Evolutionary conservation across 2,329 filamentous ascomycete genomes (phyloP).

Genomic region (Pleoardoris graminearum): DNA sequence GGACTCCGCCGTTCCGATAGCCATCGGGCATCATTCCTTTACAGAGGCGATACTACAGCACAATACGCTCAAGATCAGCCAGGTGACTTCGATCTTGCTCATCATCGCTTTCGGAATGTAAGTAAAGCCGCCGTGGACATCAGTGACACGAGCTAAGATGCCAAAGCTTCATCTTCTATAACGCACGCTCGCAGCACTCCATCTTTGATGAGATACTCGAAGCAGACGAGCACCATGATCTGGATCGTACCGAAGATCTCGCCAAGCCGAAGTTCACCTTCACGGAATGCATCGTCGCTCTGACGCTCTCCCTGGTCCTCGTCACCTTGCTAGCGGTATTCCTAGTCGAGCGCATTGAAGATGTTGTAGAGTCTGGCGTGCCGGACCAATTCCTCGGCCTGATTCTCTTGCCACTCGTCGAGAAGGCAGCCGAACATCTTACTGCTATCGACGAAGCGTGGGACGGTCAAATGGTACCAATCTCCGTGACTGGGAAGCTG

Average conservation of each 20-base stretch:
- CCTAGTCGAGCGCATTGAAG: slow-evolving; percentile 73
- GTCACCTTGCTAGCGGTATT: slow-evolving; percentile 75
- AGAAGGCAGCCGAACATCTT: slow-evolving; percentile 69
- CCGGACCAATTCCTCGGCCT: slow-evolving; percentile 63
- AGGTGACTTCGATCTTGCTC: slow-evolving; percentile 41
- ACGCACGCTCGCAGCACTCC: slow-evolving; percentile 73
- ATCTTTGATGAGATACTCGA: slow-evolving; percentile 77
- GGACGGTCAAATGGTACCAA: slow-evolving; percentile 68
- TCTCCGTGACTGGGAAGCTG: background rate
- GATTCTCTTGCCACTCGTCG: slow-evolving; percentile 78
- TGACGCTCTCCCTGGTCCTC: slow-evolving; percentile 65
- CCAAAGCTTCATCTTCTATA: slow-evolving; percentile 66
- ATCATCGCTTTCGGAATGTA: slow-evolving; percentile 44
- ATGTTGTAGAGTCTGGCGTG: slow-evolving; percentile 59
- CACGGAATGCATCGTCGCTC: slow-evolving; percentile 70
- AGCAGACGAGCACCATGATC: slow-evolving; percentile 68
- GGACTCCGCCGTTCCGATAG: slow-evolving; percentile 28
- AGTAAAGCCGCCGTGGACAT: slow-evolving; percentile 53
- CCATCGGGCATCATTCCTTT: slow-evolving; percentile 34
- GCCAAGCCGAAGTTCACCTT: slow-evolving; percentile 72
- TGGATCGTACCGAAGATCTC: slow-evolving; percentile 63
- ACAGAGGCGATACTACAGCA: slow-evolving; percentile 40
- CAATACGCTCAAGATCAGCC: slow-evolving; percentile 42
- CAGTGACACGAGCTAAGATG: slow-evolving; percentile 64
- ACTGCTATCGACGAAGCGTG: slow-evolving; percentile 84